A percentile compares a stretch with the other conserved stretches of the same genome.
These are phyloP conservation scores for Knoxia roxburghii DNA, from an alignment of 257 asterid genomes.

Conservation along the genomic window DNA sequence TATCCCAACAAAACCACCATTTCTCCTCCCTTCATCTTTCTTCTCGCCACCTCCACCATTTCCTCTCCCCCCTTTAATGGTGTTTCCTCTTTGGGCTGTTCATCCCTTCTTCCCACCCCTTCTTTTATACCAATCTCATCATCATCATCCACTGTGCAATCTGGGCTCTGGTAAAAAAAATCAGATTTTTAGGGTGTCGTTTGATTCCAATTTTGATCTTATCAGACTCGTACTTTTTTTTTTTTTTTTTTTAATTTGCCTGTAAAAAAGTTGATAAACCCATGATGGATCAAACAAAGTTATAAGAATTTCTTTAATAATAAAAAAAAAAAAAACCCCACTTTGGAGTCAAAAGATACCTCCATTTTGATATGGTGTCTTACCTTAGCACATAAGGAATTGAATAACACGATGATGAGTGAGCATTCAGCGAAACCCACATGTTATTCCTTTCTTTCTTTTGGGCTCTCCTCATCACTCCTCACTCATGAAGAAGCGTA, in stretches of 20 bases:
- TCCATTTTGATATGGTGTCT: conserved; percentile 19
- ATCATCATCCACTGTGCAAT: too few species aligned
- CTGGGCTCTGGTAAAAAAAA: too few species aligned
- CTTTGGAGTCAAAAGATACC: conserved; percentile 38
- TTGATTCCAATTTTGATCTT: neutral
- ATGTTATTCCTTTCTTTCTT: conserved; percentile 8
- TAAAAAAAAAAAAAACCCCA: too few species aligned
- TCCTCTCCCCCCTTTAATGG: neutral
- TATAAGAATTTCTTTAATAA: neutral
- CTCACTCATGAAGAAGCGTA: conserved; percentile 23
- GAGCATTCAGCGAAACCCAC: neutral
- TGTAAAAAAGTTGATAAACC: conserved; percentile 16
- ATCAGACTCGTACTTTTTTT: conserved; percentile 16
- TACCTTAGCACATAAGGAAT: conserved; percentile 67
- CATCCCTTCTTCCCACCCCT: neutral
- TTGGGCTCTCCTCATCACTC: conserved; percentile 16
- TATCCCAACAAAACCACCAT: neutral
- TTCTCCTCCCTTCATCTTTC: neutral
- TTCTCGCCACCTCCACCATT: neutral
- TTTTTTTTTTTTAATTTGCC: too few species aligned
- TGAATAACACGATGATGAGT: conserved; percentile 6
- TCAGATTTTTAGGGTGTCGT: too few species aligned
- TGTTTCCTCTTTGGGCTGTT: neutral
- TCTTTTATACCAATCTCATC: too few species aligned
- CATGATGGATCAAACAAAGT: conserved; percentile 7